Conservation (phyloP, 768 basidiomycete species). For the Leccinum imitatum region DNA sequence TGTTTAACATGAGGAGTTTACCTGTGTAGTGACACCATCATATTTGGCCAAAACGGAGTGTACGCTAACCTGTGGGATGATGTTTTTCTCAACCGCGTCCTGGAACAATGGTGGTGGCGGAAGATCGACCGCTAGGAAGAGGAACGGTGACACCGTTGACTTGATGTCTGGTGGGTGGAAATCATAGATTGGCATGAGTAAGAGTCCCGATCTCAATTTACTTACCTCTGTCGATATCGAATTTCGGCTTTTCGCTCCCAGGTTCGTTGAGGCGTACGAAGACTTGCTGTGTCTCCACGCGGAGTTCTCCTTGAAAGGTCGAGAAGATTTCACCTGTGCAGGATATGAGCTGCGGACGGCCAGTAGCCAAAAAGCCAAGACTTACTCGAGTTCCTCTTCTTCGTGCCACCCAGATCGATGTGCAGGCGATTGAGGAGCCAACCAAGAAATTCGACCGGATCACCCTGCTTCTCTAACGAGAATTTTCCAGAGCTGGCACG, state of each 20-base stretch:
- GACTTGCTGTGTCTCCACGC: conserved; percentile 92
- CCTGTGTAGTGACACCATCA: conserved; percentile 89
- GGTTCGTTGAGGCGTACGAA: conserved; percentile 77
- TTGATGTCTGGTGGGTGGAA: conserved; percentile 68
- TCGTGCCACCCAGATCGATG: conserved; percentile 92
- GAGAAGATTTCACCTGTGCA: conserved; percentile 82
- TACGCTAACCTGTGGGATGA: conserved; percentile 96
- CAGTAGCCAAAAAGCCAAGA: conserved; percentile 20
- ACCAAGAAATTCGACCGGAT: conserved; percentile 92
- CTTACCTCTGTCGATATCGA: conserved; percentile 92
- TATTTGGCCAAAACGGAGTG: conserved; percentile 90
- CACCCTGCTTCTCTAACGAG: conserved; percentile 90
- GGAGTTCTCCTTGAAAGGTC: conserved; percentile 92
- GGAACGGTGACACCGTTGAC: conserved; percentile 81
- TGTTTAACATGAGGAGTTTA: conserved; percentile 35
- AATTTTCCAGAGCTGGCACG: conserved; percentile 88
- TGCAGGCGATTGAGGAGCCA: conserved; percentile 96
- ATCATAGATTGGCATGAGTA: conserved; percentile 21
- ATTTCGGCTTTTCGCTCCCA: conserved; percentile 78
- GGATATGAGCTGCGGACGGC: conserved; percentile 19
- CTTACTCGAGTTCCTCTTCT: conserved; percentile 86
- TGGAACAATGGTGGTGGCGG: conserved; percentile 98
- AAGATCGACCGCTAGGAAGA: conserved; percentile 94
- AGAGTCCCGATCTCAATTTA: conserved; percentile 10
- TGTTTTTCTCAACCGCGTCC: conserved; percentile 95